These are phyloP conservation scores for Lentinula sp. DNA, from an alignment of 768 basidiomycete species.

Conservation along the genomic window DNA sequence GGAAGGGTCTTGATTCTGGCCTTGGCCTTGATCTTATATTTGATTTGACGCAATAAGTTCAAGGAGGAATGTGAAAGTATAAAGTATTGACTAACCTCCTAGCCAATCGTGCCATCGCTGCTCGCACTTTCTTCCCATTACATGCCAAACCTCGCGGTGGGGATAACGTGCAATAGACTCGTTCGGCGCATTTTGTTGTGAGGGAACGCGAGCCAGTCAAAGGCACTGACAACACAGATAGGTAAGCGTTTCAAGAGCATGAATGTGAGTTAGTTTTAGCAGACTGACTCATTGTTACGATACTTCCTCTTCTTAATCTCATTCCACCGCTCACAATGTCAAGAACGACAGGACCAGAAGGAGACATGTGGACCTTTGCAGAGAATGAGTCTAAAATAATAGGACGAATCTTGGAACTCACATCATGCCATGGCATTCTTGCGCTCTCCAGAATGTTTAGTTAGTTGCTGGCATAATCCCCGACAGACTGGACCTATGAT, in stretches of 20 bases:
- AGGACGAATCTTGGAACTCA: slow-evolving; percentile 26
- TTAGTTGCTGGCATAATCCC: slow-evolving; percentile 66
- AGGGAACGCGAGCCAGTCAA: slow-evolving; percentile 68
- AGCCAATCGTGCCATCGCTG: slow-evolving; percentile 54
- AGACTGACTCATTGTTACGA: slow-evolving; percentile 40
- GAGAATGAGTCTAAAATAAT: neutral
- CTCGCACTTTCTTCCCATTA: slow-evolving; percentile 52
- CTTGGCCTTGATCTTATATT: too few species aligned
- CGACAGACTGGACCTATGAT: slow-evolving; percentile 74
- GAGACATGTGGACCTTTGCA: slow-evolving; percentile 73
- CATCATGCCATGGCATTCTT: slow-evolving; percentile 97
- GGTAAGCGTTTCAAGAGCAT: neutral
- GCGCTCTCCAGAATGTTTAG: slow-evolving; percentile 62
- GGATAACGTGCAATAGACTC: slow-evolving; percentile 74
- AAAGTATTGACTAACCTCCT: slow-evolving; percentile 5
- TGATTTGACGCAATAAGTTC: too few species aligned
- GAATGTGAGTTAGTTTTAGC: neutral
- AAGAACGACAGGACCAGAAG: slow-evolving; percentile 75
- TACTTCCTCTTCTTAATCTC: slow-evolving; percentile 79
- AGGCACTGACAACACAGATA: slow-evolving; percentile 6
- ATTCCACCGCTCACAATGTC: slow-evolving; percentile 93
- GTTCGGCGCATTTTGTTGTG: slow-evolving; percentile 59
- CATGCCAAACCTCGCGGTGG: slow-evolving; percentile 54
- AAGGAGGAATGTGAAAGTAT: neutral
- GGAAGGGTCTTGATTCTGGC: slow-evolving; percentile 18